Percentiles rank a stretch among this genome's conserved stretches.
These are phyloP conservation scores for Aspergillus niger DNA, from an alignment of 2,329 filamentous ascomycete genomes.

Conservation along the genomic window DNA sequence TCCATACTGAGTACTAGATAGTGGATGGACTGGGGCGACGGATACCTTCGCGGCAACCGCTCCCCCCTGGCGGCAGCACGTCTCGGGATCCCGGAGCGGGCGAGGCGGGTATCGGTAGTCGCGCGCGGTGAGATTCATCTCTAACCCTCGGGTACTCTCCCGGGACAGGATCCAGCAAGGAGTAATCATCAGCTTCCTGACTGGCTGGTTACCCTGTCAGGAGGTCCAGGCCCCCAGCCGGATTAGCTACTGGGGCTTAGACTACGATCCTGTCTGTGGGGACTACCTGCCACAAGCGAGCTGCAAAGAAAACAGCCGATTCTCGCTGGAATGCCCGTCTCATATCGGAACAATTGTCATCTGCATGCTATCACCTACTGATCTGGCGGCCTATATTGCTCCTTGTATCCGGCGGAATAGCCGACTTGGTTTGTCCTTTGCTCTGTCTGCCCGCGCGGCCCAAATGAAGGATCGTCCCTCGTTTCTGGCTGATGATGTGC, in stretches of 20 bases:
- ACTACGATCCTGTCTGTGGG: neutral
- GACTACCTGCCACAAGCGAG: neutral
- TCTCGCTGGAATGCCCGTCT: neutral
- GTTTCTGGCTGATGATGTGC: constrained; percentile 3
- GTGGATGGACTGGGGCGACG: neutral
- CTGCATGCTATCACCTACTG: neutral
- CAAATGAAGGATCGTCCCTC: constrained; percentile 7
- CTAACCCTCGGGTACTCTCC: neutral
- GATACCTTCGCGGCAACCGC: neutral
- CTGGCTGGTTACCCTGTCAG: neutral
- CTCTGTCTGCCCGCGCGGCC: neutral
- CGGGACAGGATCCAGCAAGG: neutral
- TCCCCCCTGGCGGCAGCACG: neutral
- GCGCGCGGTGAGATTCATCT: neutral
- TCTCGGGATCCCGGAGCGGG: constrained; percentile 8
- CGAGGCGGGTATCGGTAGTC: neutral
- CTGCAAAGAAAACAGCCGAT: constrained; percentile 1
- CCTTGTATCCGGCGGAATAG: constrained; percentile 1
- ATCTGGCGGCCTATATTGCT: neutral
- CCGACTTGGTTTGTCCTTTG: neutral
- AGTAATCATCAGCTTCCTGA: neutral
- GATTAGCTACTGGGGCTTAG: neutral
- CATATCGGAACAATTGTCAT: neutral
- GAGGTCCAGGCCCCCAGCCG: neutral
- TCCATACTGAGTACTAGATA: neutral